A percentile compares a stretch with the other conserved stretches of the same genome.
Evolutionary conservation across 2,329 filamentous ascomycete genomes (phyloP).

Genomic region (Alternaria longipes): DNA sequence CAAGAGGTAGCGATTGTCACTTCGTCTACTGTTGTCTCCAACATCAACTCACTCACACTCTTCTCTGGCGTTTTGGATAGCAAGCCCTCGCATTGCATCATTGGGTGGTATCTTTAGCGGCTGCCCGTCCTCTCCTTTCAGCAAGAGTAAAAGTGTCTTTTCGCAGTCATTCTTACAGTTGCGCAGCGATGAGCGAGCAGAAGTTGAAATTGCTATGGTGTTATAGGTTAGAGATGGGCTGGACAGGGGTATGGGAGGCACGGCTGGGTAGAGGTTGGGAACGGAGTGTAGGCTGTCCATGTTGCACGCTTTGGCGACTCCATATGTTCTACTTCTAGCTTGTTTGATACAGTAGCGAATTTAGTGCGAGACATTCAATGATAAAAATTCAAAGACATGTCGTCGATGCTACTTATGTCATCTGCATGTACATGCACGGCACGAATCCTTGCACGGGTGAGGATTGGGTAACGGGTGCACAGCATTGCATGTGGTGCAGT

Average conservation of each 20-base stretch:
- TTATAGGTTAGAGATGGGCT: constrained; percentile 21
- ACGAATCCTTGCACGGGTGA: constrained; percentile 15
- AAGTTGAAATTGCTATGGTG: constrained; percentile 24
- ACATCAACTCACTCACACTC: constrained; percentile 7
- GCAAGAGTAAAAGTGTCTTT: constrained; percentile 19
- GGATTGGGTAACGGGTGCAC: constrained; percentile 14
- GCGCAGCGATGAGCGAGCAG: constrained; percentile 8
- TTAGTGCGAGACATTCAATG: constrained; percentile 45
- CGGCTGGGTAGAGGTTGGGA: constrained; percentile 16
- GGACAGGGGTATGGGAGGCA: constrained; percentile 15
- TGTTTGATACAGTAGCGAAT: constrained; percentile 39
- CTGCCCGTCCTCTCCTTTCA: constrained; percentile 21
- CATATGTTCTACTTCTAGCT: constrained; percentile 30
- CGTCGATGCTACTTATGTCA: constrained; percentile 13
- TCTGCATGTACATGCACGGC: constrained; percentile 14
- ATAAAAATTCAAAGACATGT: constrained; percentile 13
- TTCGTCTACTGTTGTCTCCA: constrained; percentile 9
- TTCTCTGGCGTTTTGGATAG: constrained; percentile 27
- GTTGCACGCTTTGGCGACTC: constrained; percentile 22
- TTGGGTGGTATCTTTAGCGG: constrained; percentile 9
- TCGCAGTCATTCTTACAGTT: constrained; percentile 12
- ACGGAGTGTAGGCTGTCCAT: constrained; percentile 17
- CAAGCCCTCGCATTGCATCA: constrained; percentile 14
- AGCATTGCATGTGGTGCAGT: constrained; percentile 6
- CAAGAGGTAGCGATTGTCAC: constrained; percentile 62